Percentiles rank a stretch among this genome's conserved stretches.
Conservation (phyloP, 1,139 yeast species). For the Pichia sp. region DNA sequence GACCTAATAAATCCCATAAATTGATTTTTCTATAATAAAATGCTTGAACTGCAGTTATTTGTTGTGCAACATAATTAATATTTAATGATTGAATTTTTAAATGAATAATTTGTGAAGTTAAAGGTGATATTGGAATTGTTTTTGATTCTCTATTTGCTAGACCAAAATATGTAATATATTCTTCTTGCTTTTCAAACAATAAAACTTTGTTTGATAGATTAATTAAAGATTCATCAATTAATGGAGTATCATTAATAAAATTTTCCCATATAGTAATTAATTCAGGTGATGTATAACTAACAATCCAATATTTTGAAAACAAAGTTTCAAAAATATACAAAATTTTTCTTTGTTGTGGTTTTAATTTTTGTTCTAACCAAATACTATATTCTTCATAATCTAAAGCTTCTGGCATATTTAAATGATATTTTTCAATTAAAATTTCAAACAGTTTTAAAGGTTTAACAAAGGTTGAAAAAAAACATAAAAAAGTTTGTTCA, state of each 20-base stretch:
- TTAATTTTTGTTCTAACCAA: constrained; percentile 73
- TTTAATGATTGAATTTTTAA: constrained; percentile 62
- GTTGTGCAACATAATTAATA: constrained; percentile 74
- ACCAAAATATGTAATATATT: constrained; percentile 20
- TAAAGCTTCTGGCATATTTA: constrained; percentile 84
- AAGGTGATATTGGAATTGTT: constrained; percentile 19
- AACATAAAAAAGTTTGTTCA: constrained; percentile 63
- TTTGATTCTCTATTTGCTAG: constrained; percentile 16
- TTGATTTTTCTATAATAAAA: constrained; percentile 61
- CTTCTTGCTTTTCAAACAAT: constrained; percentile 20
- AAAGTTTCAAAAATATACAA: constrained; percentile 65
- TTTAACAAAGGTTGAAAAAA: constrained; percentile 72
- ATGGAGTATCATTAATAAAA: constrained; percentile 40
- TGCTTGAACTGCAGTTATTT: constrained; percentile 76
- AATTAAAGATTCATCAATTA: constrained; percentile 13
- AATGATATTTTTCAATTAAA: constrained; percentile 60
- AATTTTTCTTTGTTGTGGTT: constrained; percentile 62
- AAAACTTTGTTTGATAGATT: constrained; percentile 22
- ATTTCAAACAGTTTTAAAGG: constrained; percentile 58
- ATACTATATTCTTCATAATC: constrained; percentile 73
- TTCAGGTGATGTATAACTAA: constrained; percentile 26
- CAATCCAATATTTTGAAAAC: constrained; percentile 69
- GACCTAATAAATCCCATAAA: constrained; percentile 69
- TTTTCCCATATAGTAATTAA: constrained; percentile 47
- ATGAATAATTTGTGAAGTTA: constrained; percentile 31